Evolutionary conservation across 257 asterid genomes (phyloP).

Genomic region (Dorcoceras hygrometricum): DNA sequence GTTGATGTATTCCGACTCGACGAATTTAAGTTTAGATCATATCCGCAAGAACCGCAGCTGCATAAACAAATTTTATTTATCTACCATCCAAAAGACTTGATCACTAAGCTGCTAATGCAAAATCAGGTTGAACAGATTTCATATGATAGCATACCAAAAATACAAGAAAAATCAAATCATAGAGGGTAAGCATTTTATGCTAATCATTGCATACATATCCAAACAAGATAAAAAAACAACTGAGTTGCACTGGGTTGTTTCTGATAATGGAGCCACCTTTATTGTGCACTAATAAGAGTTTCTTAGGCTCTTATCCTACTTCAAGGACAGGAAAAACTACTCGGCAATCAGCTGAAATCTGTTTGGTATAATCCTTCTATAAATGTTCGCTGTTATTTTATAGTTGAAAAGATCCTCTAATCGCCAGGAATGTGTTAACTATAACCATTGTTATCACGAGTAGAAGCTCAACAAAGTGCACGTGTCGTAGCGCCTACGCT

Average conservation of each 20-base stretch:
- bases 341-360: neutral
- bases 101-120: too few relatives aligned
- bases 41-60: constrained; percentile 92
- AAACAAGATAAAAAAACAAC: neutral
- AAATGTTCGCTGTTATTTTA: too few relatives aligned
- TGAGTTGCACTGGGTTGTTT: neutral
- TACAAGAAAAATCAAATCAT: too few relatives aligned
- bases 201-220: neutral
- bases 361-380: neutral
- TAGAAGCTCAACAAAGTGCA: too few relatives aligned
- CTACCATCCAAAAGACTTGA: neutral
- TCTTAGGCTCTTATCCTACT: too few relatives aligned
- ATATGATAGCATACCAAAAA: neutral
- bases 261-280: neutral
- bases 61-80: constrained; percentile 16
- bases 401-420: too few relatives aligned
- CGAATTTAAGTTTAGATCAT: constrained; percentile 67
- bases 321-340: too few relatives aligned
- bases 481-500: neutral
- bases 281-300: too few relatives aligned
- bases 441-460: neutral
- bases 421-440: neutral
- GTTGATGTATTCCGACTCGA: constrained; percentile 75
- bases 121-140: neutral
- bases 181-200: neutral